phyloP scores from a whole-genome alignment of 1,139 yeast species.

The Spathaspora sp. region DNA sequence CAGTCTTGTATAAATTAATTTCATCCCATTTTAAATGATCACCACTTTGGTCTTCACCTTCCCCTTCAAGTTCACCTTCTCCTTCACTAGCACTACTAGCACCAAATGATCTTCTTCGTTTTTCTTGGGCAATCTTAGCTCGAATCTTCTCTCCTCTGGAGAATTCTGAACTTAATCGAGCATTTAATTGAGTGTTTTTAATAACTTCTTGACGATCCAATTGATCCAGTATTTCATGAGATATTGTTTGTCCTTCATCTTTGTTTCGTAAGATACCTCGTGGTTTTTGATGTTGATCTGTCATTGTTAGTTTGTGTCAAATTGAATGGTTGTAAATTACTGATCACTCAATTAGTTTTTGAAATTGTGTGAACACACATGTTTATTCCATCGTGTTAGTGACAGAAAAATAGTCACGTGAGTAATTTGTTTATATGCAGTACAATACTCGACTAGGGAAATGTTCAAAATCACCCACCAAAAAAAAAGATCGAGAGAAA shows the following conservation, averaged over 20 bases:
- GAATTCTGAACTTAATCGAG: conserved; percentile 31
- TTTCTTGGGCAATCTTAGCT: conserved; percentile 34
- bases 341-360: neutral
- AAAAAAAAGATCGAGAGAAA: neutral
- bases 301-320: conserved; percentile 13
- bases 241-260: conserved; percentile 13
- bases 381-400: neutral
- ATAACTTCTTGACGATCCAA: conserved; percentile 48
- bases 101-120: conserved; percentile 8
- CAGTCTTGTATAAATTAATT: conserved; percentile 61
- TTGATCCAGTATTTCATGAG: conserved; percentile 15
- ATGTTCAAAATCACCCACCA: neutral
- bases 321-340: neutral
- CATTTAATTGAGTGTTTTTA: conserved; percentile 41
- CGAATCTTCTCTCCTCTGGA: conserved; percentile 40
- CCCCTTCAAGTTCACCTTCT: conserved; percentile 15
- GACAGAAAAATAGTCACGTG: neutral
- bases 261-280: conserved; percentile 46
- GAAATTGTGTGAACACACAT: neutral
- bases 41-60: conserved; percentile 9
- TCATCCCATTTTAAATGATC: conserved; percentile 70
- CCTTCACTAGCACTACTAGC: conserved; percentile 39
- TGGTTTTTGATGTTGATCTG: conserved; percentile 22
- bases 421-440: neutral
- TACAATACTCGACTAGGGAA: neutral